These are phyloP conservation scores for Lomentospora prolificans DNA, from an alignment of 2,329 filamentous ascomycete genomes.

Conservation along the genomic window DNA sequence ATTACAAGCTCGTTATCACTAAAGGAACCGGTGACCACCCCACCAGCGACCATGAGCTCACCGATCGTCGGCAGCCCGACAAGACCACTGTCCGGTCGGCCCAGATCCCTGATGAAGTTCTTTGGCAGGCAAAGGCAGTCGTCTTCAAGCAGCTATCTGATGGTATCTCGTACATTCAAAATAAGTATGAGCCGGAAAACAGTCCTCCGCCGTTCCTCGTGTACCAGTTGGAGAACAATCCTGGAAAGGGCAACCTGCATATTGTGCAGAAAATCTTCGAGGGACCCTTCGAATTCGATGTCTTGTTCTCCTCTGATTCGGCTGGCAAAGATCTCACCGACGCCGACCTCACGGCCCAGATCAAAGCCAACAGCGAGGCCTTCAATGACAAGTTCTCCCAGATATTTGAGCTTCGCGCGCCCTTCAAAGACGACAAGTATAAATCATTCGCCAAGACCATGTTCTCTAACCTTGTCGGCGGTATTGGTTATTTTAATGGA, in stretches of 20 bases:
- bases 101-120: conserved; percentile 51
- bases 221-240: conserved; percentile 65
- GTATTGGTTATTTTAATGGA: conserved; percentile 92
- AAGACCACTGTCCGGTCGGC: conserved; percentile 66
- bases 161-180: conserved; percentile 37
- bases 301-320: conserved; percentile 77
- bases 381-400: conserved; percentile 69
- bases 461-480: conserved; percentile 88
- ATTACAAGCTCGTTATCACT: conserved; percentile 71
- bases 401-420: conserved; percentile 56
- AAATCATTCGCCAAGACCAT: conserved; percentile 75
- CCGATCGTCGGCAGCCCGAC: conserved; percentile 60
- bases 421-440: conserved; percentile 67
- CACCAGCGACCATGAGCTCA: conserved; percentile 55
- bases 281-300: conserved; percentile 84
- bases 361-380: conserved; percentile 52
- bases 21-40: conserved; percentile 55
- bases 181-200: conserved; percentile 44
- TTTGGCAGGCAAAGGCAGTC: conserved; percentile 77
- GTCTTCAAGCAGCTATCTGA: conserved; percentile 45
- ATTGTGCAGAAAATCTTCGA: conserved; percentile 86
- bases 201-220: conserved; percentile 79
- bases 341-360: conserved; percentile 59
- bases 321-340: conserved; percentile 43
- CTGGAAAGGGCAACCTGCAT: conserved; percentile 69